Evolutionary conservation across 805 yeast species (phyloP).

Genomic region (Starmerella davenportii): DNA sequence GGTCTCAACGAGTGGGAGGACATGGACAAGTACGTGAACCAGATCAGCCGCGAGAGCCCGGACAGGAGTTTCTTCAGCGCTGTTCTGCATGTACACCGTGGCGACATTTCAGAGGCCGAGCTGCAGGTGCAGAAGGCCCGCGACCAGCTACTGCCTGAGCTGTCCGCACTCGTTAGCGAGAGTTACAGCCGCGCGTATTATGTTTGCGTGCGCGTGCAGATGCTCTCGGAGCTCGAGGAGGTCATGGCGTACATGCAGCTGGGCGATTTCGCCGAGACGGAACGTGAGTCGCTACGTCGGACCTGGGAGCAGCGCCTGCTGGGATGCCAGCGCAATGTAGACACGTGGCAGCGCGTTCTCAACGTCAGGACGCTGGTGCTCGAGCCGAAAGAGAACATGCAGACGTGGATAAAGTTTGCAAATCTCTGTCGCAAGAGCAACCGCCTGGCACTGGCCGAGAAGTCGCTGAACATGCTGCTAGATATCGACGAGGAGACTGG

Average conservation of each 20-base stretch:
- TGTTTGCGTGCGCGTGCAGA: constrained; percentile 90
- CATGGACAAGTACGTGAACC: constrained; percentile 78
- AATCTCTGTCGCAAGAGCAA: constrained; percentile 90
- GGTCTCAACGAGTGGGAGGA: constrained; percentile 93
- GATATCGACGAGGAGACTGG: constrained; percentile 18
- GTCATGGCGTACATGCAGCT: constrained; percentile 73
- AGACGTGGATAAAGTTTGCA: constrained; percentile 95
- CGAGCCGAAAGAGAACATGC: constrained; percentile 90
- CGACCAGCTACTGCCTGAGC: constrained; percentile 76
- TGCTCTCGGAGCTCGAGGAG: constrained; percentile 93
- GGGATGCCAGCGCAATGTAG: constrained; percentile 93
- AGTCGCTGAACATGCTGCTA: constrained; percentile 54
- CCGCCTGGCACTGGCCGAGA: constrained; percentile 78
- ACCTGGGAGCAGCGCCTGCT: constrained; percentile 87
- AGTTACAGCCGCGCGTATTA: constrained; percentile 93
- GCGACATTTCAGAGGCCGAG: constrained; percentile 66
- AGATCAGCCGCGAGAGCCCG: constrained; percentile 82
- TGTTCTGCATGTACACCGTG: constrained; percentile 65
- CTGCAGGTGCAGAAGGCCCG: constrained; percentile 68
- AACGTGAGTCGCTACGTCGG: constrained; percentile 52
- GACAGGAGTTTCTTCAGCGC: constrained; percentile 92
- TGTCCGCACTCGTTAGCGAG: constrained; percentile 86
- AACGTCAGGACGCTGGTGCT: constrained; percentile 85
- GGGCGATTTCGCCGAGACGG: constrained; percentile 64
- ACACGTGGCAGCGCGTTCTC: constrained; percentile 94